These are phyloP conservation scores for Evansstolkia leycettana DNA, from an alignment of 495 filamentous ascomycete genomes.

Conservation along the genomic window DNA sequence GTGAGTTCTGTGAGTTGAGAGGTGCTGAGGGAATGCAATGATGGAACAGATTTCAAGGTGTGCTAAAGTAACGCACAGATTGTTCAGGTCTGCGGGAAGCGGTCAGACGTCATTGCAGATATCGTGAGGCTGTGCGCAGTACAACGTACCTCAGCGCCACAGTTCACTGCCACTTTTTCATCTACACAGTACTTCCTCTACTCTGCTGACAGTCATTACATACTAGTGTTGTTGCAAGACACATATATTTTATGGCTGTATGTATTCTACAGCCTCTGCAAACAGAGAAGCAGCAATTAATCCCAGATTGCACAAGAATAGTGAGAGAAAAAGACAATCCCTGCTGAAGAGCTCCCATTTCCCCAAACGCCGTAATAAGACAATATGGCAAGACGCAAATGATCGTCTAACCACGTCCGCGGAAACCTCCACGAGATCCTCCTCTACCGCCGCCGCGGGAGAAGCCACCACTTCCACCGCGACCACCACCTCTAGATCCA, in stretches of 20 bases:
- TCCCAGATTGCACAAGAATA: slow-evolving; percentile 30
- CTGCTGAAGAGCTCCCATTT: slow-evolving; percentile 36
- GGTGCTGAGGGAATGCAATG: not conserved
- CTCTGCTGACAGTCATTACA: no score
- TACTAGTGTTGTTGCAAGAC: no score
- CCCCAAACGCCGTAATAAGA: slow-evolving; percentile 40
- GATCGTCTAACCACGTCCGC: slow-evolving; percentile 22
- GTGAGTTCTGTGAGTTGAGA: not conserved
- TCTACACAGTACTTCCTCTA: no score
- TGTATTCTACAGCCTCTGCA: slow-evolving; percentile 26
- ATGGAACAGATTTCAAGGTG: not conserved
- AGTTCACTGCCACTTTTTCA: no score
- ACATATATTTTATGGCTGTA: slow-evolving; percentile 13
- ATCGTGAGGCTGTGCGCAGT: not conserved
- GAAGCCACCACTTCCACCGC: slow-evolving; percentile 29
- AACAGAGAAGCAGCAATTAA: slow-evolving; percentile 21
- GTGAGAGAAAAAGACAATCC: slow-evolving; percentile 22
- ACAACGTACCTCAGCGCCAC: not conserved
- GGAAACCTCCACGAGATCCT: slow-evolving; percentile 20
- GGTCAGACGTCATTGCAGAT: slow-evolving; percentile 1
- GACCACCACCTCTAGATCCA: slow-evolving; percentile 12
- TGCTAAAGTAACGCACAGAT: not conserved
- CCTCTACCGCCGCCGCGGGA: slow-evolving; percentile 19
- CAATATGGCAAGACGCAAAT: slow-evolving; percentile 24
- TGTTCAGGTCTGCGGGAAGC: not conserved